These are phyloP conservation scores for Casuarina cunninghamiana DNA, from an alignment of 306 rosid species.

Conservation along the genomic window DNA sequence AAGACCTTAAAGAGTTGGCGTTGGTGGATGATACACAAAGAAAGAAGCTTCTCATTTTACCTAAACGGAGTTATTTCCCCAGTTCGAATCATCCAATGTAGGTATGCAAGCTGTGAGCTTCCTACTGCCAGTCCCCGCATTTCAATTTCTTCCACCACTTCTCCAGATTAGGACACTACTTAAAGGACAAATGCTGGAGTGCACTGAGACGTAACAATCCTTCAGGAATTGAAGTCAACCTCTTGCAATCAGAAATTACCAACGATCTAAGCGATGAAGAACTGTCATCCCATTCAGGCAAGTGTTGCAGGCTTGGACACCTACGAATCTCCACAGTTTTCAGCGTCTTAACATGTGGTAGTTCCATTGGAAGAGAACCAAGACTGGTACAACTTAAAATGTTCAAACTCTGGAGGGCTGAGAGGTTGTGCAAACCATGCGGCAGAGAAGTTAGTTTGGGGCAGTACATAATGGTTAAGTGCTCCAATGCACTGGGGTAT, in stretches of 20 bases:
- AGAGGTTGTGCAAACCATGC: slow-evolving; percentile 1
- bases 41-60: no score
- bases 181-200: slow-evolving; percentile 34
- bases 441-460: slow-evolving; percentile 22
- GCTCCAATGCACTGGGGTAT: slow-evolving; percentile 22
- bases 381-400: slow-evolving; percentile 24
- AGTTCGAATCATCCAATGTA: slow-evolving; percentile 24
- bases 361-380: not conserved
- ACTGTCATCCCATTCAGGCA: slow-evolving; percentile 25
- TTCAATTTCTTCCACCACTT: slow-evolving; percentile 18
- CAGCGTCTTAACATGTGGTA: slow-evolving; percentile 18
- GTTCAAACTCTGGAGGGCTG: slow-evolving; percentile 25
- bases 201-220: slow-evolving; percentile 10
- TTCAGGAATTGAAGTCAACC: slow-evolving; percentile 19
- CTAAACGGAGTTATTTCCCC: not conserved
- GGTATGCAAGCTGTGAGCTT: slow-evolving; percentile 10
- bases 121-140: slow-evolving; percentile 22
- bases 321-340: slow-evolving; percentile 31
- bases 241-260: slow-evolving; percentile 25
- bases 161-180: slow-evolving; percentile 29
- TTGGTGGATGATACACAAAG: no score
- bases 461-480: slow-evolving; percentile 30
- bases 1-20: no score
- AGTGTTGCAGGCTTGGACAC: slow-evolving; percentile 8
- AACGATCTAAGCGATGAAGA: slow-evolving; percentile 23